Evolutionary conservation across 495 filamentous ascomycete genomes (phyloP).

Genomic region (Neurospora sp.): DNA sequence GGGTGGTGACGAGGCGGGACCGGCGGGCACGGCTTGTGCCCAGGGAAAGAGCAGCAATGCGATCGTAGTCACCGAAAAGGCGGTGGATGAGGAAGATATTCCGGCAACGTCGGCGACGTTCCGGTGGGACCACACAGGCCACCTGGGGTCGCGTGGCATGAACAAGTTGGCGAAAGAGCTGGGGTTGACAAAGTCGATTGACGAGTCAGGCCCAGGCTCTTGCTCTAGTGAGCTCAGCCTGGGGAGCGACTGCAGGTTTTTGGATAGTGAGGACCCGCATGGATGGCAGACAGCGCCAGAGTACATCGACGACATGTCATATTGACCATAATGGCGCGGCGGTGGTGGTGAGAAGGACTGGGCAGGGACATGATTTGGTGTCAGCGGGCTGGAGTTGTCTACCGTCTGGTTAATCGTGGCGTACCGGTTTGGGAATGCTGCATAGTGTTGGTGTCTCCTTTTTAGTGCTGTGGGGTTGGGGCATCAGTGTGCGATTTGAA

Average conservation of each 20-base stretch:
- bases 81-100: background rate
- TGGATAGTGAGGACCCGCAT: conserved; percentile 17
- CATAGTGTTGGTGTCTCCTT: background rate
- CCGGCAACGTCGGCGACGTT: background rate
- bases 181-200: background rate
- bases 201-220: background rate
- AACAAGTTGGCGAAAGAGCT: conserved; percentile 1
- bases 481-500: background rate
- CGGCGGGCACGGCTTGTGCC: background rate
- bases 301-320: background rate
- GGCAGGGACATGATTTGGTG: background rate
- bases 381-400: background rate
- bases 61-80: background rate
- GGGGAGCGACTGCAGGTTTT: conserved; percentile 5
- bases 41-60: background rate
- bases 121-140: conserved; percentile 4
- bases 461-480: background rate
- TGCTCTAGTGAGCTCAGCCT: background rate
- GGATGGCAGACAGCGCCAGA: conserved; percentile 9
- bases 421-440: background rate
- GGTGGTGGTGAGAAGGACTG: background rate
- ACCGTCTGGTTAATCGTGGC: background rate
- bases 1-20: conserved; percentile 2
- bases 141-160: background rate
- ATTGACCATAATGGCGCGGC: background rate